Base-by-base conservation (phyloP, 257 asterid genomes). In the Jacaranda mimosifolia region DNA sequence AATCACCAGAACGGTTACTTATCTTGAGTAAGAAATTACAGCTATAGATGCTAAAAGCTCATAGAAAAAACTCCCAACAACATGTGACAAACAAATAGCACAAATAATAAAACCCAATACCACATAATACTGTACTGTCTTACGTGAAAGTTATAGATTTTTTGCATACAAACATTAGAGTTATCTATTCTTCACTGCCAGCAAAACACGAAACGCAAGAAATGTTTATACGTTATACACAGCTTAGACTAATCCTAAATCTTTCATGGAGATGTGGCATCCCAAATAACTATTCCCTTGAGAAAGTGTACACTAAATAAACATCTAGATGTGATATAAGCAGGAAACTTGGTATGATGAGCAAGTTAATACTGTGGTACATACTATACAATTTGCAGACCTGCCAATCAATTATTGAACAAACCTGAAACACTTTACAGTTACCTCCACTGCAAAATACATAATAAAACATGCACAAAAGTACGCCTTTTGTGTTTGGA, bases 331-430 rank as follows among this genome's bases (percentile, higher is more conserved):
- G 52, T 58, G 62, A n/a, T 4, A 56, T 32, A 45, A 58, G 42
- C 21, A 59, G 35, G 72, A 48, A 69, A 49, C 45, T 7, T 36
- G 59, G 48, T 19, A 38, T 18, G 4, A 38, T 52, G 38, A 49
- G 62, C 69, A 43, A 40, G n/a, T 60, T 26, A 40, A 68, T 68
- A 10, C 65, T 52, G 40, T 70, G 15, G 39, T 18, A 3, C 71
- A n/a, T 12, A 19, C 4, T 48, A 35, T 14, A 38, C 45, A 77
- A 70, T 39, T 48, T 13, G 66, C 9, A 38, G 49, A 74, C 76
- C 14, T 7, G 43, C 69, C 32, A 75, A 72, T 49, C 13, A 71
- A 52, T 53, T 53, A 78, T 59, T 45, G 18, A 42, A 63, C 39
- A 38, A 48, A 70, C 36, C 62, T 45, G 38, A n/a, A 45, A 18